These are phyloP conservation scores for Ormosia semicastrata DNA, from an alignment of 306 rosid species.

Conservation along the genomic window DNA sequence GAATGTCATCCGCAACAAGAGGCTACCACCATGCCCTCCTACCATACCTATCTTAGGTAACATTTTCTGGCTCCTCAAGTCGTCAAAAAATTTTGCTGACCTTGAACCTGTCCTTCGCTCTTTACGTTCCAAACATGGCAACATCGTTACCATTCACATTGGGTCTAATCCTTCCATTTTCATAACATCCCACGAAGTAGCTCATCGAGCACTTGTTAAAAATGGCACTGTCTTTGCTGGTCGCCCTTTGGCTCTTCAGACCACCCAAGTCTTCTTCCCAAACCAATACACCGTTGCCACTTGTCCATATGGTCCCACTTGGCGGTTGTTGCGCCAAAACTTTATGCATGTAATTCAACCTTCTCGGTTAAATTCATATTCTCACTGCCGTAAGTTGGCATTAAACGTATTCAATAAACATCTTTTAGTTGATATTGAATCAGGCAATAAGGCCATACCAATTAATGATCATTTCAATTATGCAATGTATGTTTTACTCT, in stretches of 20 bases:
- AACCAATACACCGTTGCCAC: slow-evolving; percentile 27
- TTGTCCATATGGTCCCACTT: slow-evolving; percentile 45
- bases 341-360: slow-evolving; percentile 41
- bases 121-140: slow-evolving; percentile 45
- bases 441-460: slow-evolving; percentile 4
- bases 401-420: background rate
- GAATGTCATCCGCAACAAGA: background rate
- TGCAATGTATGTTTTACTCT: slow-evolving; percentile 32
- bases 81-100: slow-evolving; percentile 44
- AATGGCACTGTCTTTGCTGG: slow-evolving; percentile 40
- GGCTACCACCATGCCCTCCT: slow-evolving; percentile 52
- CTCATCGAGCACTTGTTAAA: slow-evolving; percentile 49
- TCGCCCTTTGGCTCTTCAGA: slow-evolving; percentile 40
- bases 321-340: slow-evolving; percentile 53
- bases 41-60: slow-evolving; percentile 48
- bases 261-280: slow-evolving; percentile 30
- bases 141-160: slow-evolving; percentile 45
- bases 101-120: slow-evolving; percentile 43
- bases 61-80: slow-evolving; percentile 49
- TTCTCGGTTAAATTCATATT: slow-evolving; percentile 29
- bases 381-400: slow-evolving; percentile 43
- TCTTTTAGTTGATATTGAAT: slow-evolving; percentile 12
- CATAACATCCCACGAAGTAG: slow-evolving; percentile 43
- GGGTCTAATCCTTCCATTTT: slow-evolving; percentile 47
- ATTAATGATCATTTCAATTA: slow-evolving; percentile 32